phyloP scores from a whole-genome alignment of 1,284 basidiomycete species.

The Puccinia triticina region DNA sequence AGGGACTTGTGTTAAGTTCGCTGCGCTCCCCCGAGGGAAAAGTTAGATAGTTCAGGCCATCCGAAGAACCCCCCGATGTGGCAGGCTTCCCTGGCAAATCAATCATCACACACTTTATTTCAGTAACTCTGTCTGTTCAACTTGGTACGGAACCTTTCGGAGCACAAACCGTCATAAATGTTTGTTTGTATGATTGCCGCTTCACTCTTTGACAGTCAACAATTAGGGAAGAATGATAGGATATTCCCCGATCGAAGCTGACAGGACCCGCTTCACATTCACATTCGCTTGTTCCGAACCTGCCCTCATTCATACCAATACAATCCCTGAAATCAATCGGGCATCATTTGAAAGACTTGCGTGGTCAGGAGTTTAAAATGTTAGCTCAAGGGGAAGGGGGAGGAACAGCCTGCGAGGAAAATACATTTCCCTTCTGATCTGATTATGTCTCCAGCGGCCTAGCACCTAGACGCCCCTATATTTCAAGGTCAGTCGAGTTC shows the following conservation, averaged over 20 bases:
- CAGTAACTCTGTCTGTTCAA: no score
- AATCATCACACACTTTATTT: background rate
- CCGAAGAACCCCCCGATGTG: background rate
- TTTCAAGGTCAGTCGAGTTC: background rate
- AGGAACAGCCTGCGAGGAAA: background rate
- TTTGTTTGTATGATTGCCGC: no score
- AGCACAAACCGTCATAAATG: no score
- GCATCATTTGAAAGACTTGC: constrained; percentile 8
- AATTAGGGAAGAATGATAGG: background rate
- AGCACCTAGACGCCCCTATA: no score
- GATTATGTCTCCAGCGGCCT: no score
- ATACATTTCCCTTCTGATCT: constrained; percentile 6
- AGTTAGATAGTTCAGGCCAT: background rate
- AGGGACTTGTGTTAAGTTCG: no score
- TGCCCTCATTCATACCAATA: background rate
- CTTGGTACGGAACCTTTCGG: no score
- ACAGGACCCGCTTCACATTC: no score
- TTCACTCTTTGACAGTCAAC: background rate
- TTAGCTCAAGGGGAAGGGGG: constrained; percentile 24
- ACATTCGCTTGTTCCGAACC: background rate
- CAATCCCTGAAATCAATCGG: constrained; percentile 11
- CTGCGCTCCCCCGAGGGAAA: no score
- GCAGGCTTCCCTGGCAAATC: background rate
- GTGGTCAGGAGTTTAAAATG: background rate
- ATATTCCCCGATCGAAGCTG: background rate